phyloP scores from a whole-genome alignment of 306 rosid genomes.

The Castanospermum australe region DNA sequence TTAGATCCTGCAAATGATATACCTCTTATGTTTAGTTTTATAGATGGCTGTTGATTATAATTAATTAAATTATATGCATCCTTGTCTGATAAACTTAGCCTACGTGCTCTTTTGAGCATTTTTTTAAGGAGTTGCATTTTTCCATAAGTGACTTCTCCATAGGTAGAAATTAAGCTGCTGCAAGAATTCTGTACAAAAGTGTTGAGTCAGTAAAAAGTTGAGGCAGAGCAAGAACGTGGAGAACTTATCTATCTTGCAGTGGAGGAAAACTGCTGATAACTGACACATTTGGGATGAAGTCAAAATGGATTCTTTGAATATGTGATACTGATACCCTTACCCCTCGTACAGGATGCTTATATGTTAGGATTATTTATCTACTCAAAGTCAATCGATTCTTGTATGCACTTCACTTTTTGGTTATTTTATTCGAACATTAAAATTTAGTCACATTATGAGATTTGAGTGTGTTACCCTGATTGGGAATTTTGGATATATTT shows the following conservation, averaged over 20 bases:
- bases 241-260: neutral
- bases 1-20: neutral
- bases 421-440: neutral
- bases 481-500: neutral
- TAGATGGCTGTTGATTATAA: neutral
- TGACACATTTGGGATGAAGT: neutral
- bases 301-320: neutral
- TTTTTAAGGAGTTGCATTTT: neutral
- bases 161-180: neutral
- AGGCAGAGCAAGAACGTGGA: neutral
- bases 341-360: neutral
- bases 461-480: neutral
- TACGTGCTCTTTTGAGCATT: neutral
- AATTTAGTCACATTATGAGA: neutral
- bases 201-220: neutral
- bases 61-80: neutral
- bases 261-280: neutral
- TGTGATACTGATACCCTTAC: neutral
- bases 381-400: neutral
- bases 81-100: neutral
- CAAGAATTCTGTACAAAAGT: neutral
- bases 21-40: neutral
- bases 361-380: neutral
- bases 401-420: neutral
- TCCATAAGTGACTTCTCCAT: neutral